Percentiles rank a stretch among this genome's conserved stretches.
phyloP scores from a whole-genome alignment of 306 rosid species.

The Alnus glutinosa region DNA sequence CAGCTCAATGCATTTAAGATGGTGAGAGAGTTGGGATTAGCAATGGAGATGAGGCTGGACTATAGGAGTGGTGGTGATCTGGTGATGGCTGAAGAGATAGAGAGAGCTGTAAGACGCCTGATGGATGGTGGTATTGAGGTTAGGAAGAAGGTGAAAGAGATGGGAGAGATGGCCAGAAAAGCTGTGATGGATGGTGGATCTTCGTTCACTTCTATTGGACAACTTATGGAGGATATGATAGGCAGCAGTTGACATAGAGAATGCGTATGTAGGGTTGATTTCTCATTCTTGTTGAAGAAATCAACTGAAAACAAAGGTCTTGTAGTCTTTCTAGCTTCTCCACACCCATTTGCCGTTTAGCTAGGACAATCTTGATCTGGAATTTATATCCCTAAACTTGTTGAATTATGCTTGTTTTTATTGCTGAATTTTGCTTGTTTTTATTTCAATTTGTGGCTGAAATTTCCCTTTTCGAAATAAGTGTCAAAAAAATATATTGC shows the following conservation, averaged over 20 bases:
- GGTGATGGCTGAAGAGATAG: slow-evolving; percentile 54
- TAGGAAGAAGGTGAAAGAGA: slow-evolving; percentile 45
- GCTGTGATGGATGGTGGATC: slow-evolving; percentile 44
- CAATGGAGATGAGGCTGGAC: slow-evolving; percentile 46
- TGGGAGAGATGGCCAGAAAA: slow-evolving; percentile 37
- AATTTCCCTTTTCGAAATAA: not conserved
- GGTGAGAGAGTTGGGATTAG: slow-evolving; percentile 51
- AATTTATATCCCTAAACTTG: not conserved
- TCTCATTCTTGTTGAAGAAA: not conserved
- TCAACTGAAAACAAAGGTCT: too few relatives aligned
- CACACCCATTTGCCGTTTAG: too few relatives aligned
- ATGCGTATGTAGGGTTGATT: not conserved
- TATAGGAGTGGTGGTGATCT: slow-evolving; percentile 36
- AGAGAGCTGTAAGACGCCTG: slow-evolving; percentile 32
- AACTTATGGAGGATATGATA: slow-evolving; percentile 27
- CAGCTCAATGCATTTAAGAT: slow-evolving; percentile 58
- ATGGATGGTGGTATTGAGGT: slow-evolving; percentile 37
- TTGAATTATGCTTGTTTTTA: not conserved
- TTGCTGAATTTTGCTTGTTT: not conserved
- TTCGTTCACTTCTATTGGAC: slow-evolving; percentile 27
- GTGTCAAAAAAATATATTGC: too few relatives aligned
- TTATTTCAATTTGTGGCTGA: not conserved
- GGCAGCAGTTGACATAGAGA: slow-evolving; percentile 10
- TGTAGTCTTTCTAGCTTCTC: too few relatives aligned
- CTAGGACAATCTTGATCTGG: not conserved